Evolutionary conservation across 106 monocot genomes (phyloP), one percentile per base, ranked within the genome.

Genomic region (Posidonia australis): DNA sequence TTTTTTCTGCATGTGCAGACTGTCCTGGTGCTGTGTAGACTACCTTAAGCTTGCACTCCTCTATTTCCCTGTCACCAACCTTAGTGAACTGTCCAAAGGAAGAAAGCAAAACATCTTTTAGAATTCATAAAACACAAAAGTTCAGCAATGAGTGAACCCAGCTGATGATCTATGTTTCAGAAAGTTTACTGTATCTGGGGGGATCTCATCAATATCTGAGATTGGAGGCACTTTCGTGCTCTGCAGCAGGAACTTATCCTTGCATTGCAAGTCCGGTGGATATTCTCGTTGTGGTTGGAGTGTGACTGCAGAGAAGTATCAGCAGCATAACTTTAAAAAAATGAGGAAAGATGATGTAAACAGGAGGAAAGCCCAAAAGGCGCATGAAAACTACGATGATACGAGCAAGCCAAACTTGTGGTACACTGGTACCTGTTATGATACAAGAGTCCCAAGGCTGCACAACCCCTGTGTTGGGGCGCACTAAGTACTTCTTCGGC

Each of bases 161-260:
- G 26, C 11, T 24, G 22, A 11, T 26, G n/a, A 26, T 14, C n/a
- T 30, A 61, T 19, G 30, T 42, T 42, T 13, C 16, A 29, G 24
- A 6, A 27, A 52, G 52, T 11, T 74, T 57, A 94, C 94, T 30
- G 82, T 80, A 24, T 87, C 80, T 10, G 72, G 64, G 46, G 94
- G 84, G 55, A 96, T 72, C 44, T 96, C 96, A 73, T 96, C 96
- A 32, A 90, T 66, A 45, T 87, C 90, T 3, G 80, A 76, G 62
- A 28, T 72, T 10, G 89, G 80, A 13, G 84, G 73, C 27, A 90
- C 86, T 55, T 70, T 83, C 5, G 87, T 90, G 74, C 90, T 96
- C 77, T 84, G 96, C 51, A 96, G 66, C 20, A 96, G 80, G 62
- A 96, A 96, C 66, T 96, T 96, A 56, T 96, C 96, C 77, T 83